Evolutionary conservation across 345 rosid species (phyloP).

Genomic region (Eucalyptus victrix): DNA sequence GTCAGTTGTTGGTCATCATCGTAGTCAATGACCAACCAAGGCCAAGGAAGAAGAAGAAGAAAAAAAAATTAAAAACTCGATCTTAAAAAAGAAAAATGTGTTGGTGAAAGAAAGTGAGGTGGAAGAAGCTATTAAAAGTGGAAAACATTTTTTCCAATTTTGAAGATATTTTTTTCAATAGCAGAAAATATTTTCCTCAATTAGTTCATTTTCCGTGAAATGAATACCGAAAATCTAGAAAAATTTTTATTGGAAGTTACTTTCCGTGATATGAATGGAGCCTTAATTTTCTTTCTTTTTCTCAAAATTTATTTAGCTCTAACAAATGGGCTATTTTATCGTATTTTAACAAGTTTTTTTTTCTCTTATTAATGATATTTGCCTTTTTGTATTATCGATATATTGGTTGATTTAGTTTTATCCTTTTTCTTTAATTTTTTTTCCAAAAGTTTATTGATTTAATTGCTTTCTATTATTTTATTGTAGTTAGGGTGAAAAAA

Average conservation of each 20-base stretch:
- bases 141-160: too few species aligned
- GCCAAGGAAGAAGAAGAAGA: too few species aligned
- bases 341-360: neutral
- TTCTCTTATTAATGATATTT: neutral
- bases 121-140: too few species aligned
- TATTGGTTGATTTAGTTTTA: neutral
- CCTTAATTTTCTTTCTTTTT: neutral
- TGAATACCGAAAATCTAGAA: too few species aligned
- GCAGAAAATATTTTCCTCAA: too few species aligned
- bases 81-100: too few species aligned
- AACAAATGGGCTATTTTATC: neutral
- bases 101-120: too few species aligned
- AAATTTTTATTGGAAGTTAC: too few species aligned
- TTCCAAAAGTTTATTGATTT: neutral
- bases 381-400: neutral
- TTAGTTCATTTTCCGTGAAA: too few species aligned
- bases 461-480: neutral
- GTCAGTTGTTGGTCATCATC: fast-evolving
- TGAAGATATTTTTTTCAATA: too few species aligned
- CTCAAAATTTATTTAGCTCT: neutral
- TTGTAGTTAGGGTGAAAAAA: neutral
- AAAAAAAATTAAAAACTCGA: too few species aligned
- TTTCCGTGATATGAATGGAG: too few species aligned
- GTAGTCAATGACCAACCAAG: fast-evolving
- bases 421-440: neutral